Conservation (phyloP, 139 green algal genomes). For the Picochlorum sp. region DNA sequence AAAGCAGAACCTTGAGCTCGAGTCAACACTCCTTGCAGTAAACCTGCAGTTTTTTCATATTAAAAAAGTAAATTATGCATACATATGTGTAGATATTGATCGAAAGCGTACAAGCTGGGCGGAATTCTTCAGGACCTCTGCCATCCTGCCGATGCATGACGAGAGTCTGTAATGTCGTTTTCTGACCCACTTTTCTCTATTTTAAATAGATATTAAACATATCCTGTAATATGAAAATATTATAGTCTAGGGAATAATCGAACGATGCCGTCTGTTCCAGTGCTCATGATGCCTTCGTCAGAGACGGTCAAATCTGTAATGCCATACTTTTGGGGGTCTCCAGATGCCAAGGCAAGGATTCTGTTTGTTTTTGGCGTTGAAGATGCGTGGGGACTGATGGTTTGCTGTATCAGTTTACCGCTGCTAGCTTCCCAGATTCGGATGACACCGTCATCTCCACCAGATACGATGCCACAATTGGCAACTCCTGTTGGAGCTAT, state of each 20-base stretch:
- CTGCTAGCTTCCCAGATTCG: slow-evolving; percentile 17
- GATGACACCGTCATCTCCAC: slow-evolving; percentile 17
- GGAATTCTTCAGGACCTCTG: slow-evolving; percentile 42
- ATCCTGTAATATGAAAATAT: not conserved
- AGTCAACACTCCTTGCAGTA: slow-evolving; percentile 49
- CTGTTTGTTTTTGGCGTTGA: no score
- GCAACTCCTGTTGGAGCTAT: not conserved
- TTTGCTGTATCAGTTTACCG: slow-evolving; percentile 26
- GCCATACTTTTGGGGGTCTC: slow-evolving; percentile 8
- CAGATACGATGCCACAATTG: slow-evolving; percentile 1
- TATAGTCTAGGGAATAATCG: slow-evolving; percentile 25
- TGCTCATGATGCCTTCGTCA: slow-evolving; percentile 46
- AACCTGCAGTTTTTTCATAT: slow-evolving; percentile 36
- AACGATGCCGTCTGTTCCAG: slow-evolving; percentile 48
- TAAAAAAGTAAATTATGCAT: not conserved
- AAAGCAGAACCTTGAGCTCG: slow-evolving; percentile 69
- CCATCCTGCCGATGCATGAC: slow-evolving; percentile 31
- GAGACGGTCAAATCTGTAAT: slow-evolving; percentile 37
- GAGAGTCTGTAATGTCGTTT: not conserved
- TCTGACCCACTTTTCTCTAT: not conserved
- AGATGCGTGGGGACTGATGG: slow-evolving; percentile 28
- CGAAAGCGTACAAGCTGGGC: slow-evolving; percentile 36
- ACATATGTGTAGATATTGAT: not conserved
- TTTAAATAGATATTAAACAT: not conserved
- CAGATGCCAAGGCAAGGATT: slow-evolving; percentile 2